These are phyloP conservation scores for Fusarium gaditjirri DNA, from an alignment of 2,329 filamentous ascomycete species.

Conservation along the genomic window DNA sequence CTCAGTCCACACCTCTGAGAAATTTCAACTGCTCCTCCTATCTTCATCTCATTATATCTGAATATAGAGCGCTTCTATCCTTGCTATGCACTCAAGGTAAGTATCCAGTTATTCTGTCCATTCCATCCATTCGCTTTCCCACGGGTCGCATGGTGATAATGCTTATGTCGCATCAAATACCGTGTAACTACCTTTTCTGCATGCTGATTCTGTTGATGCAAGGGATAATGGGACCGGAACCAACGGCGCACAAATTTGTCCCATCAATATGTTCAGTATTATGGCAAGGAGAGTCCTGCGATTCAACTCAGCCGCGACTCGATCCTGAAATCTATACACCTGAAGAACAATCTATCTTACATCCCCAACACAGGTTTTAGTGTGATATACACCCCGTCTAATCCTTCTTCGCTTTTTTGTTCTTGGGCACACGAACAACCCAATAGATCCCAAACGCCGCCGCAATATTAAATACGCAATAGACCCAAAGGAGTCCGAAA, in stretches of 20 bases:
- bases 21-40: fast-evolving
- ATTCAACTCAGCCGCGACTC: neutral
- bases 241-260: too few species aligned
- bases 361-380: neutral
- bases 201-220: too few species aligned
- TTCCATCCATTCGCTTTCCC: fast-evolving
- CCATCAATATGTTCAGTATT: neutral
- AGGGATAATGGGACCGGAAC: too few species aligned
- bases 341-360: neutral
- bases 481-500: constrained; percentile 65
- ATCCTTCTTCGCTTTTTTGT: constrained; percentile 31
- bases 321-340: neutral
- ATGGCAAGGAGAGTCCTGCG: neutral
- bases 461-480: constrained; percentile 62
- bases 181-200: too few species aligned
- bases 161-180: too few species aligned
- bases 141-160: too few species aligned
- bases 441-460: constrained; percentile 63
- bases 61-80: neutral
- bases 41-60: neutral
- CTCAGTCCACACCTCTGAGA: neutral
- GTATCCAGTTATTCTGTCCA: fast-evolving
- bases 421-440: constrained; percentile 52
- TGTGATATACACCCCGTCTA: neutral
- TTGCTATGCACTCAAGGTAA: neutral